Conservation (phyloP, 163 green algal genomes). For the Scenedesmus sp. region DNA sequence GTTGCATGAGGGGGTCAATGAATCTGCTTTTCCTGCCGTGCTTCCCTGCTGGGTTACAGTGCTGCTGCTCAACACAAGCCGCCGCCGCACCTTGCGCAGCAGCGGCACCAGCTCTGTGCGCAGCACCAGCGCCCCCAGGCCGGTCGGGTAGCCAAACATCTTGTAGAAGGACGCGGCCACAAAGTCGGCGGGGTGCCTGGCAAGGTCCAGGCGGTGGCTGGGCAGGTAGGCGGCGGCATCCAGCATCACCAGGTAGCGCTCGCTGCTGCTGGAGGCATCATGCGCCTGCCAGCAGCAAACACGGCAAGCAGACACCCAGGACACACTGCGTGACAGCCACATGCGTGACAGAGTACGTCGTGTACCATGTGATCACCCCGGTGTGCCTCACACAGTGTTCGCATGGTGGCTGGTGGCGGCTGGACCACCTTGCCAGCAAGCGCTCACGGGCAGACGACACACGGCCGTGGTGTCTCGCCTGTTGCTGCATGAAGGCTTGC, state of each 20-base stretch:
- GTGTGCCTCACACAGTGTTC: too few relatives aligned
- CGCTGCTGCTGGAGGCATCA: conserved; percentile 47
- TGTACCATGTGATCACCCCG: too few relatives aligned
- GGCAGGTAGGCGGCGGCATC: conserved; percentile 82
- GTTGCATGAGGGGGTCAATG: too few relatives aligned
- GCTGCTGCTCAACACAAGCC: background rate
- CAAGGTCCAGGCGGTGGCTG: conserved; percentile 81
- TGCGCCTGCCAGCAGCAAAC: conserved; percentile 46
- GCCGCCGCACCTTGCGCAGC: conserved; percentile 63
- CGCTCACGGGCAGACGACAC: too few relatives aligned
- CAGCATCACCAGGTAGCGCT: conserved; percentile 70
- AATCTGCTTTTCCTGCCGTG: too few relatives aligned
- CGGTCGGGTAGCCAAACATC: conserved; percentile 75
- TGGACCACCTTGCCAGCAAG: too few relatives aligned
- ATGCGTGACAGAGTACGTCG: background rate
- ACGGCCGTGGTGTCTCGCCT: background rate
- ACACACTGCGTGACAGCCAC: background rate
- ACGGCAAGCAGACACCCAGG: background rate
- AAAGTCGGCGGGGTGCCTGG: conserved; percentile 77
- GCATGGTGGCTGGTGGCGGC: too few relatives aligned
- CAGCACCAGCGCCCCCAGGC: conserved; percentile 84
- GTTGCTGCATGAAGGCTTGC: background rate
- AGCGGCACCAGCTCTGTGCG: conserved; percentile 67
- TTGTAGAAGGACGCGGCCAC: conserved; percentile 90
- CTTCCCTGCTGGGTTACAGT: too few relatives aligned